These are phyloP conservation scores for Gymnopus androsaceus DNA, from an alignment of 1,284 basidiomycete species.

Conservation along the genomic window DNA sequence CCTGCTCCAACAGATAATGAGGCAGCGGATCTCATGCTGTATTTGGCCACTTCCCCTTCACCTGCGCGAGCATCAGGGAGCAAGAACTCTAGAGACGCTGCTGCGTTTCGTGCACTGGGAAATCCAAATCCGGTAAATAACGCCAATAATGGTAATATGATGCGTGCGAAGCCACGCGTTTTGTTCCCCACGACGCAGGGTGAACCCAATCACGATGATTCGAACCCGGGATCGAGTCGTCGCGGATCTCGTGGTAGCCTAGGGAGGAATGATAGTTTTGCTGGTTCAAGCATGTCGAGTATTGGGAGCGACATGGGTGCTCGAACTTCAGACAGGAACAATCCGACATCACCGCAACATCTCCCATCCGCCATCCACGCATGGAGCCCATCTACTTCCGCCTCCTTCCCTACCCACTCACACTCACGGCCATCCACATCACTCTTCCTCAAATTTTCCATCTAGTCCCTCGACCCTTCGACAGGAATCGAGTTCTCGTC, in stretches of 20 bases:
- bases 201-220: conserved; percentile 28
- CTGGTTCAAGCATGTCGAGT: conserved; percentile 43
- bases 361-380: not conserved
- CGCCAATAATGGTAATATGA: conserved; percentile 43
- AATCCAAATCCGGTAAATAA: conserved; percentile 31
- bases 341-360: conserved; percentile 7
- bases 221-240: no score
- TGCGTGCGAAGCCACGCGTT: conserved; percentile 64
- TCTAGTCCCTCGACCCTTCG: conserved; percentile 9
- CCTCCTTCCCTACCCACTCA: conserved; percentile 28
- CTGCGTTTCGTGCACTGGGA: conserved; percentile 55
- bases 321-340: not conserved
- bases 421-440: conserved; percentile 12
- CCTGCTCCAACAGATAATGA: conserved; percentile 65
- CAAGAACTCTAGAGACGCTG: conserved; percentile 53
- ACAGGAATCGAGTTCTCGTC: conserved; percentile 39
- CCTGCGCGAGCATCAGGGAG: conserved; percentile 60
- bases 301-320: conserved; percentile 35
- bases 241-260: conserved; percentile 24
- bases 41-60: conserved; percentile 78
- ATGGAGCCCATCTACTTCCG: conserved; percentile 33
- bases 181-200: conserved; percentile 55
- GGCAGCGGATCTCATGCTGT: conserved; percentile 78
- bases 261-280: conserved; percentile 38
- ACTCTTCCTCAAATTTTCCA: conserved; percentile 6